A percentile compares a stretch with the other conserved stretches of the same genome.
Evolutionary conservation across 371 early-diverging fungal genomes (phyloP).

Genomic region (Lichtheimia hyalospora): DNA sequence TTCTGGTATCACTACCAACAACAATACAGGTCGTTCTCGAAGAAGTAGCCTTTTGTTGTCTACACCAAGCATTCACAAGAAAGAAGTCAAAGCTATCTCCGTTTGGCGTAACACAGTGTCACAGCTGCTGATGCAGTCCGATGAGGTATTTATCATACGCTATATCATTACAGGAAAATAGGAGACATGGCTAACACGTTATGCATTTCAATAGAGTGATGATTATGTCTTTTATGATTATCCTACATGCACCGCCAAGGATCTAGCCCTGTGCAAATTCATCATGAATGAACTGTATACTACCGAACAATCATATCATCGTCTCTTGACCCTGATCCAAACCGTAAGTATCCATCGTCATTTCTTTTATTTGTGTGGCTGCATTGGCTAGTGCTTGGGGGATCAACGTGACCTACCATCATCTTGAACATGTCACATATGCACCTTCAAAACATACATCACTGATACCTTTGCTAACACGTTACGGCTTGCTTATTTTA

Average conservation of each 20-base stretch:
- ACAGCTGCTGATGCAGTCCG: constrained; percentile 1
- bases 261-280: constrained; percentile 19
- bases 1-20: too few relatives aligned
- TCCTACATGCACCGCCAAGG: too few relatives aligned
- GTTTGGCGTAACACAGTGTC: constrained; percentile 19
- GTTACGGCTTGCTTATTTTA: constrained; percentile 1
- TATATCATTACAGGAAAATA: not conserved
- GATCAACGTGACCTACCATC: too few relatives aligned
- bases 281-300: constrained; percentile 24
- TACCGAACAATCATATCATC: constrained; percentile 32
- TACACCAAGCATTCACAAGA: constrained; percentile 5
- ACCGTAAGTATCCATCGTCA: constrained; percentile 31
- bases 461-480: not conserved
- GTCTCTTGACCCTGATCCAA: constrained; percentile 28
- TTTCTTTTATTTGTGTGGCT: not conserved
- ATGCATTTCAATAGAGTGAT: not conserved
- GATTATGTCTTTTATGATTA: too few relatives aligned
- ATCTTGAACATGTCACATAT: not conserved
- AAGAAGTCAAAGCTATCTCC: constrained; percentile 17
- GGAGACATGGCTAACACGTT: not conserved
- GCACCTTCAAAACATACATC: not conserved
- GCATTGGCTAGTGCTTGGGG: too few relatives aligned
- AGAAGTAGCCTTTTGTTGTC: not conserved
- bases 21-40: too few relatives aligned
- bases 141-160: not conserved